These are phyloP conservation scores for Areca catechu DNA, from an alignment of 176 grass and related monocot genomes.

Conservation along the genomic window DNA sequence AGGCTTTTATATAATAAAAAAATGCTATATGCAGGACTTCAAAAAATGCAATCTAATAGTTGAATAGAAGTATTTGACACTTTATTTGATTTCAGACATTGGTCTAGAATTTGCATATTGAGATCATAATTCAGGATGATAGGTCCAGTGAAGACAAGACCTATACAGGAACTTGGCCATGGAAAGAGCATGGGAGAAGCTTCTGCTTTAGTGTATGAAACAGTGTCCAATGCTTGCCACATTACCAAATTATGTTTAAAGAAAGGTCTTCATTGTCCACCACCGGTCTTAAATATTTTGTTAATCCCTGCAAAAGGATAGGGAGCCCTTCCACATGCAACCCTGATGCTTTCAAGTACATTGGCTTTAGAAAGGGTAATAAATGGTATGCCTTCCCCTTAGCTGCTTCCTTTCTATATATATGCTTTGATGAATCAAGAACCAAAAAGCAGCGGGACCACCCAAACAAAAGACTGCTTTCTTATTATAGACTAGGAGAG, in stretches of 20 bases:
- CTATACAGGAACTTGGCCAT: too few species aligned
- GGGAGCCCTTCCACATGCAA: conserved; percentile 35
- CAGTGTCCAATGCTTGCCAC: background rate
- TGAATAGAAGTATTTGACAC: too few species aligned
- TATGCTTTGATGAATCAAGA: conserved; percentile 12
- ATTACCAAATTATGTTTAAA: conserved; percentile 4
- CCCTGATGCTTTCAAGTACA: conserved; percentile 10
- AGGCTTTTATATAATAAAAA: too few species aligned
- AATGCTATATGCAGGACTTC: too few species aligned
- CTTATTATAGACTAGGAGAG: conserved; percentile 30
- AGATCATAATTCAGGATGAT: too few species aligned
- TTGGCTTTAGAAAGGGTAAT: background rate
- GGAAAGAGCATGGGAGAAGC: too few species aligned
- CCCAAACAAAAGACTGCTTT: conserved; percentile 20
- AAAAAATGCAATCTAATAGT: too few species aligned
- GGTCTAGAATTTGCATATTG: too few species aligned
- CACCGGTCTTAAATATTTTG: background rate
- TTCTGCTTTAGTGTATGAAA: too few species aligned
- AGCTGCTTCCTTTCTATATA: background rate
- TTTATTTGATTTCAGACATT: too few species aligned
- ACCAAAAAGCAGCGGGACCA: conserved; percentile 32
- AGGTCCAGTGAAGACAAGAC: too few species aligned
- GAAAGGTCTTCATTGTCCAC: conserved; percentile 5
- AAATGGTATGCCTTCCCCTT: background rate
- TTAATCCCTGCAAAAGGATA: background rate